Evolutionary conservation across 768 basidiomycete genomes (phyloP).

Genomic region (Leccinum ochraceum): DNA sequence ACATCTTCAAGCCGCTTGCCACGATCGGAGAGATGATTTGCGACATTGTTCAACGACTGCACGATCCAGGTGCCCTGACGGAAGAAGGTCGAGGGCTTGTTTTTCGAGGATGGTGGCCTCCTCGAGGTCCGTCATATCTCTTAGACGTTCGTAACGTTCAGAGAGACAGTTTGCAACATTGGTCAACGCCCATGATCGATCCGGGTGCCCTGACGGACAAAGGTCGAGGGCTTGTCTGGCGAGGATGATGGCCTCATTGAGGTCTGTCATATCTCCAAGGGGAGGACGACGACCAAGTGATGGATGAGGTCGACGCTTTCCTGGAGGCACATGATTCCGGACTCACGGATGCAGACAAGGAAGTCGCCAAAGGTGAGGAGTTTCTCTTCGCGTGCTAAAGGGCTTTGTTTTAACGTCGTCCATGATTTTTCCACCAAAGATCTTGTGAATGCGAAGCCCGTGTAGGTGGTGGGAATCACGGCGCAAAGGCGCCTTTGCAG

Average conservation of each 20-base stretch:
- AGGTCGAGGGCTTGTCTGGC: not conserved
- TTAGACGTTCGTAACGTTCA: too few relatives aligned
- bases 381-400: not conserved
- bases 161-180: too few relatives aligned
- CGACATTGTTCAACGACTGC: not conserved
- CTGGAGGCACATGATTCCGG: slow-evolving; percentile 91
- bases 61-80: not conserved
- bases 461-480: slow-evolving; percentile 22
- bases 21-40: not conserved
- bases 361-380: slow-evolving; percentile 68
- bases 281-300: slow-evolving; percentile 71
- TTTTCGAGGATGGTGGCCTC: too few relatives aligned
- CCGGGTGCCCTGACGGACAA: too few relatives aligned
- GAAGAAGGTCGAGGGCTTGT: not conserved
- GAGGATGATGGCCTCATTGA: too few relatives aligned
- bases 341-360: slow-evolving; percentile 75
- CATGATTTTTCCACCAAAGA: slow-evolving; percentile 39
- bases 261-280: slow-evolving; percentile 3
- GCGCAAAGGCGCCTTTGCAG: not conserved
- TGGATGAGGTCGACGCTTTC: slow-evolving; percentile 97
- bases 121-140: too few relatives aligned
- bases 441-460: slow-evolving; percentile 59
- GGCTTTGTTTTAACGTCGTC: not conserved
- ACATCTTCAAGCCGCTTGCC: not conserved
- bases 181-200: too few relatives aligned